Conservation (phyloP, 768 basidiomycete genomes). For the Gymnopilus dilepis region DNA sequence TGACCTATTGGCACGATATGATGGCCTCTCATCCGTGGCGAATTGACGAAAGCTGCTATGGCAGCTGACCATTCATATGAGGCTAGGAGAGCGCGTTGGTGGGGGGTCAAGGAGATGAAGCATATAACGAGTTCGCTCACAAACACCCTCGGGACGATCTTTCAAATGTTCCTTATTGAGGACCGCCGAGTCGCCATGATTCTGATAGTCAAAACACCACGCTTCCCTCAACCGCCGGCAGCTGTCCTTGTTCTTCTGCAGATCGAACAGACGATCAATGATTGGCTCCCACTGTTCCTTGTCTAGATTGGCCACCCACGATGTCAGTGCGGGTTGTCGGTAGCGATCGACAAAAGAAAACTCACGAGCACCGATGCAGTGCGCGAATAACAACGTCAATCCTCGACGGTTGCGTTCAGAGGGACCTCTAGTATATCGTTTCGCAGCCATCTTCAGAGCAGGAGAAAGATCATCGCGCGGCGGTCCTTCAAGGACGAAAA, state of each 20-base stretch:
- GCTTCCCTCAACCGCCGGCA: conserved; percentile 43
- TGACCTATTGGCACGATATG: conserved; percentile 47
- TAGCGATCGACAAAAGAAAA: conserved; percentile 1
- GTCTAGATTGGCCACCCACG: conserved; percentile 36
- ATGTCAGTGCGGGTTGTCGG: not conserved
- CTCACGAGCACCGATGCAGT: conserved; percentile 54
- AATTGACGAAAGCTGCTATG: conserved; percentile 38
- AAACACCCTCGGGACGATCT: conserved; percentile 37
- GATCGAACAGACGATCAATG: conserved; percentile 42
- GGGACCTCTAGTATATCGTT: conserved; percentile 41
- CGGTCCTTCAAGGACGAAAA: conserved; percentile 28
- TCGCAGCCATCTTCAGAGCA: conserved; percentile 47
- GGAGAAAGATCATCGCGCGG: conserved; percentile 9
- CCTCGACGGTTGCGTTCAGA: conserved; percentile 37
- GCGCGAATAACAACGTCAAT: conserved; percentile 51
- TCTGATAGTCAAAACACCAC: conserved; percentile 58
- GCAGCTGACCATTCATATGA: conserved; percentile 44
- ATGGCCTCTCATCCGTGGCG: conserved; percentile 37
- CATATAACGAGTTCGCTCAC: conserved; percentile 41
- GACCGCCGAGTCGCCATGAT: conserved; percentile 52
- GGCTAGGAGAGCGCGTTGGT: conserved; percentile 28
- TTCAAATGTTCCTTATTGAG: conserved; percentile 43
- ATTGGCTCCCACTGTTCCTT: conserved; percentile 63
- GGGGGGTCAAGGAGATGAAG: not conserved
- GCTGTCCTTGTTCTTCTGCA: conserved; percentile 27